phyloP scores from a whole-genome alignment of 108 stramenopile species.

The Hondaea fermentalgiana region DNA sequence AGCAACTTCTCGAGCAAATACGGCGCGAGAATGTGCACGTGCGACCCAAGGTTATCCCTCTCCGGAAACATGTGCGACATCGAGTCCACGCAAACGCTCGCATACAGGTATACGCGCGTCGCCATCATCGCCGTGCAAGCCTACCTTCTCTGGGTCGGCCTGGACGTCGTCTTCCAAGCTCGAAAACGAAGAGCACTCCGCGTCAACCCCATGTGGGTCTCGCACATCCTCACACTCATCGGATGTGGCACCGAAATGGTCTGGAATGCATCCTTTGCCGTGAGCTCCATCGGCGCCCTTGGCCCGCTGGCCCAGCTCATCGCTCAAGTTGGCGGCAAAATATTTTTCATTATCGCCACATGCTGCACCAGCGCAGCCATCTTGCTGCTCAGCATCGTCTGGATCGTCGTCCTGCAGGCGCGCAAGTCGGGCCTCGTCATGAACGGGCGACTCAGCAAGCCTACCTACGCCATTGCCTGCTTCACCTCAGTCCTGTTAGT shows the following conservation, averaged over 20 bases:
- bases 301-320: neutral
- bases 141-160: neutral
- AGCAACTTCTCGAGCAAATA: neutral
- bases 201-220: neutral
- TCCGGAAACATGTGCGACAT: neutral
- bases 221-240: neutral
- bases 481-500: neutral
- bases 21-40: neutral
- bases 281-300: neutral
- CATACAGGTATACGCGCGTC: neutral
- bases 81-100: neutral
- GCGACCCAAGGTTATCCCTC: neutral
- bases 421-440: neutral
- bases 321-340: neutral
- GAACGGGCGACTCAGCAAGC: neutral
- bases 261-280: neutral
- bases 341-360: neutral
- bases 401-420: neutral
- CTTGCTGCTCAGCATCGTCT: neutral
- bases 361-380: neutral
- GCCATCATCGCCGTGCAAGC: neutral
- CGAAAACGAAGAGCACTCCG: no score
- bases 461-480: neutral
- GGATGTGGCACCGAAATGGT: neutral
- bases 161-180: neutral